A percentile compares a stretch with the other conserved stretches of the same genome.
phyloP scores from a whole-genome alignment of 495 filamentous ascomycete species.

The Talaromyces borbonicus region DNA sequence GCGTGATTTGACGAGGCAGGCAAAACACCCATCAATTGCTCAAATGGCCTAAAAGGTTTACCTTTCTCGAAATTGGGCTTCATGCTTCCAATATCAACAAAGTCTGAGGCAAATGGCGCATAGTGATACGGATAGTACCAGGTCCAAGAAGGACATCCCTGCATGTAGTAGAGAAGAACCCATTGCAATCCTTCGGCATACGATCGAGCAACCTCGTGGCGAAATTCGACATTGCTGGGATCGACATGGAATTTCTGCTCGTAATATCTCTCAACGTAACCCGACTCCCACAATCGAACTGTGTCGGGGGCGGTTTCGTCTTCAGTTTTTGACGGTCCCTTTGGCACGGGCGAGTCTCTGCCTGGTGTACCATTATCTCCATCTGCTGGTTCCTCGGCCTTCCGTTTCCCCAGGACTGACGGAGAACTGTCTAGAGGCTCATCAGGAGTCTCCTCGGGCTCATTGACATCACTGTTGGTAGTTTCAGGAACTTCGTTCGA shows the following conservation, averaged over 20 bases:
- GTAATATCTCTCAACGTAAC: constrained; percentile 93
- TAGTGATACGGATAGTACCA: constrained; percentile 99
- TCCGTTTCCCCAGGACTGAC: constrained; percentile 50
- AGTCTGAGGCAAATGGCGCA: constrained; percentile 93
- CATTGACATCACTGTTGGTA: constrained; percentile 3
- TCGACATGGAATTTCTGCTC: constrained; percentile 92
- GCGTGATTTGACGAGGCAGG: constrained; percentile 87
- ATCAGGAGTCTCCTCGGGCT: constrained; percentile 13
- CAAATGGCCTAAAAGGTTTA: constrained; percentile 79
- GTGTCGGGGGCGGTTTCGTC: constrained; percentile 64
- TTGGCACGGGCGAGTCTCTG: constrained; percentile 39
- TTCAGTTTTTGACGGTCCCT: constrained; percentile 30
- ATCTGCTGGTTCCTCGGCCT: constrained; percentile 51
- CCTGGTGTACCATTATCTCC: constrained; percentile 48
- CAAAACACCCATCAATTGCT: constrained; percentile 97
- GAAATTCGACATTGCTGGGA: constrained; percentile 71
- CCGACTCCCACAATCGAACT: constrained; percentile 88
- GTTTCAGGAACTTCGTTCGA: constrained; percentile 14
- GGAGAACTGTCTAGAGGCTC: constrained; percentile 20
- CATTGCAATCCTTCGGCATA: constrained; percentile 97
- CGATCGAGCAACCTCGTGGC: constrained; percentile 79
- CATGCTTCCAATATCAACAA: constrained; percentile 72
- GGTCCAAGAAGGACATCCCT: constrained; percentile 95
- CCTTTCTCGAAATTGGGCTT: constrained; percentile 78
- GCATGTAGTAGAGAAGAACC: constrained; percentile 97